Conservation (phyloP, 306 rosid species). For the Biancaea sappan region DNA sequence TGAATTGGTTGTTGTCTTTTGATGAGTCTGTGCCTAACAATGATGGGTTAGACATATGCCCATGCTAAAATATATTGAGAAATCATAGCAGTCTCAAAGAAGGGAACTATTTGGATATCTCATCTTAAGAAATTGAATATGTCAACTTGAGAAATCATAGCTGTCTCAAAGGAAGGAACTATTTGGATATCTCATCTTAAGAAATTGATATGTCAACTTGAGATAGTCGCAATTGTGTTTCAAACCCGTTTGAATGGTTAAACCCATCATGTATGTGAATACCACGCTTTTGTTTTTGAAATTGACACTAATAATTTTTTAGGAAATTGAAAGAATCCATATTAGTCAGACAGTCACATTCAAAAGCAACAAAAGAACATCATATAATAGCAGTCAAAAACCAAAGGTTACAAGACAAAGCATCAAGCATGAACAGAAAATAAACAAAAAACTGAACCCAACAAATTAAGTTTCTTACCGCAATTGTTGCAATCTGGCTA, state of each 20-base stretch:
- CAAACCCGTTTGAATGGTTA: no score
- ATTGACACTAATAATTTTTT: neutral
- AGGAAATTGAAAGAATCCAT: neutral
- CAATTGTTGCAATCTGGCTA: constrained; percentile 99
- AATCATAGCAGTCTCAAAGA: neutral
- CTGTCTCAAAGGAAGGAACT: no score
- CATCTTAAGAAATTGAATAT: neutral
- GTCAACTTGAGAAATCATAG: no score
- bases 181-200: no score
- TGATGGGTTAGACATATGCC: neutral
- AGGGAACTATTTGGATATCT: neutral
- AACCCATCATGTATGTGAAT: no score
- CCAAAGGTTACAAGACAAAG: neutral
- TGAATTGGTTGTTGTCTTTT: neutral
- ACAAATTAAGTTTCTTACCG: constrained; percentile 59
- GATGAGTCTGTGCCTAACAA: neutral
- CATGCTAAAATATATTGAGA: neutral
- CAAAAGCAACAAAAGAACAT: neutral
- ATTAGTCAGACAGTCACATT: neutral
- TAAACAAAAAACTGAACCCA: neutral
- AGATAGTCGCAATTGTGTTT: no score
- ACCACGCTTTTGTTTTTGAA: no score
- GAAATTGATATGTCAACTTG: no score
- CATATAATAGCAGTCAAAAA: neutral
- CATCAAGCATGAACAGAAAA: neutral